phyloP scores from a whole-genome alignment of 2,329 filamentous ascomycete genomes.

The Sporothrix pallida region DNA sequence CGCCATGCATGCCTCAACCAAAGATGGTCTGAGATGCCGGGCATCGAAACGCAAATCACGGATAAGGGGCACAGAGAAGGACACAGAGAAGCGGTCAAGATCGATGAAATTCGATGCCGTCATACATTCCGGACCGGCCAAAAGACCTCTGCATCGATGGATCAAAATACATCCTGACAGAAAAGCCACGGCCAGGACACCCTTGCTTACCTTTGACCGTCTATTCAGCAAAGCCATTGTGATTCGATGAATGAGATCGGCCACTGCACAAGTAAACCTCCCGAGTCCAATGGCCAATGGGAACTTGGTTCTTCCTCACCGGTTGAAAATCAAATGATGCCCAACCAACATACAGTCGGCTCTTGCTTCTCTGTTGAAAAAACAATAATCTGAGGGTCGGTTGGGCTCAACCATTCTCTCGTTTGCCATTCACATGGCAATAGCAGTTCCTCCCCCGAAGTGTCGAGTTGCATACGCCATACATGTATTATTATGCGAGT shows the following conservation, averaged over 20 bases:
- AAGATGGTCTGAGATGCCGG: not conserved
- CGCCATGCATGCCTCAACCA: not conserved
- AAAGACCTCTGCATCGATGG: not conserved
- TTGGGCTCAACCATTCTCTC: not conserved
- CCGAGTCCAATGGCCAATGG: not conserved
- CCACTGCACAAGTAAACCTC: not conserved
- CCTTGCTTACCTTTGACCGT: not conserved
- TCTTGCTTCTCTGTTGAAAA: not conserved
- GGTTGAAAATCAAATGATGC: not conserved
- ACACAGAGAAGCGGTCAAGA: not conserved
- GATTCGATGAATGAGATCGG: not conserved
- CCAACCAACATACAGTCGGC: not conserved
- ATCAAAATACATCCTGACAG: not conserved
- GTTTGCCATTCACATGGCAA: not conserved
- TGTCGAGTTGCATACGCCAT: not conserved
- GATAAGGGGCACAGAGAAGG: not conserved
- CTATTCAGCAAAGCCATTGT: no score
- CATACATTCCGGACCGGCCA: not conserved
- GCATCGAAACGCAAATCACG: no score
- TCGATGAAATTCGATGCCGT: not conserved
- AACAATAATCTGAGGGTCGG: not conserved
- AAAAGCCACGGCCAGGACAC: no score
- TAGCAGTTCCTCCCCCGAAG: not conserved
- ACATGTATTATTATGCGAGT: not conserved
- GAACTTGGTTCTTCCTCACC: not conserved